Percentiles rank a stretch among this genome's conserved stretches.
Evolutionary conservation across 2,329 filamentous ascomycete genomes (phyloP).

Genomic region (Thelonectria blattea): DNA sequence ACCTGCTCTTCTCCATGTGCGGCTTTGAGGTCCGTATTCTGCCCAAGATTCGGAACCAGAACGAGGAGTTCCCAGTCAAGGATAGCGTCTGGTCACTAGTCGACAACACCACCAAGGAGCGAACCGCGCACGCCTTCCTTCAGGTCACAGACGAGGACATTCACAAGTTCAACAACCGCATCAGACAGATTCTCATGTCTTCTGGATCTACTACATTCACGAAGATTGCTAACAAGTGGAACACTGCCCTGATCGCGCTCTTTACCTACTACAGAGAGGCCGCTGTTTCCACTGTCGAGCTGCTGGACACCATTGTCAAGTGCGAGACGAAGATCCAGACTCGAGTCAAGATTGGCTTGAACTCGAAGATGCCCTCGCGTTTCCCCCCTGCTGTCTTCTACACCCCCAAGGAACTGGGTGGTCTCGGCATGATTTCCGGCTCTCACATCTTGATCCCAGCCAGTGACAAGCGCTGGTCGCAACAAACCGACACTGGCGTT

Average conservation of each 20-base stretch:
- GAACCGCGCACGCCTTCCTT: constrained; percentile 95
- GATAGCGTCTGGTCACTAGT: constrained; percentile 98
- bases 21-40: constrained; percentile 97
- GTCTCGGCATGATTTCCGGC: constrained; percentile 97
- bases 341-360: constrained; percentile 96
- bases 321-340: constrained; percentile 99
- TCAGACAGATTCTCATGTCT: constrained; percentile 98
- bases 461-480: constrained; percentile 97
- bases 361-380: constrained; percentile 99
- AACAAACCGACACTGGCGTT: constrained; percentile 96
- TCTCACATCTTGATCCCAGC: constrained; percentile 97
- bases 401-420: constrained; percentile 96
- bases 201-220: constrained; percentile 99
- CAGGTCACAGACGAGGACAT: constrained; percentile 98
- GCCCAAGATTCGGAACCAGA: constrained; percentile 92
- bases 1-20: constrained; percentile 95
- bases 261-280: constrained; percentile 99
- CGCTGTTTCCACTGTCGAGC: constrained; percentile 90
- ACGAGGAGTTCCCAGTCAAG: constrained; percentile 96
- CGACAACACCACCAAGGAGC: constrained; percentile 94
- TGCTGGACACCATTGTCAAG: constrained; percentile 98
- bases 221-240: constrained; percentile 99
- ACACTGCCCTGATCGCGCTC: constrained; percentile 92
- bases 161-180: constrained; percentile 98
- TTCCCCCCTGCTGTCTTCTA: constrained; percentile 99